Evolutionary conservation across 2,329 filamentous ascomycete genomes (phyloP).

Genomic region (Ophiostoma ips): DNA sequence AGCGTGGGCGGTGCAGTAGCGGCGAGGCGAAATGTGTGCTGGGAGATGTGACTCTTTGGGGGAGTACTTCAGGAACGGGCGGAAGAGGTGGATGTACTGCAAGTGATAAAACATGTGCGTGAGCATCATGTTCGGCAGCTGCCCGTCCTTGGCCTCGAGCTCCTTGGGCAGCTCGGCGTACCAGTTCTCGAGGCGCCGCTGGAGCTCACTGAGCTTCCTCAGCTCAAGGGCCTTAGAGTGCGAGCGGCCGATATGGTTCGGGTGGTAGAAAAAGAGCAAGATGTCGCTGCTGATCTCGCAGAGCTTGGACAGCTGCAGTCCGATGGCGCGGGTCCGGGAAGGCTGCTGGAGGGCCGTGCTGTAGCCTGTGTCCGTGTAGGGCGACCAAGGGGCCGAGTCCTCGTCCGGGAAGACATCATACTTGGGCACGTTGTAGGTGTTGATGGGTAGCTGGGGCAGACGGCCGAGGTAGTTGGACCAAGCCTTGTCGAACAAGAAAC

Average conservation of each 20-base stretch:
- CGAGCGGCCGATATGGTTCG: constrained; percentile 46
- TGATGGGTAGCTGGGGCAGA: constrained; percentile 69
- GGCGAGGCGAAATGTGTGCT: constrained; percentile 74
- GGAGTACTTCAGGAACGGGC: constrained; percentile 49
- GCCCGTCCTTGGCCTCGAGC: constrained; percentile 78
- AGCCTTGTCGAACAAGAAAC: constrained; percentile 96
- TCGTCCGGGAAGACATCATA: constrained; percentile 84
- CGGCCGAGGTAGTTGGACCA: constrained; percentile 96
- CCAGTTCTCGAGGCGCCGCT: constrained; percentile 83
- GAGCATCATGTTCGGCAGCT: constrained; percentile 65
- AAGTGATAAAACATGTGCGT: constrained; percentile 96
- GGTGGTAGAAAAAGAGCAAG: constrained; percentile 82
- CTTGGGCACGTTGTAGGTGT: constrained; percentile 71
- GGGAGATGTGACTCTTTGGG: constrained; percentile 71
- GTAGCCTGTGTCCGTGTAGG: constrained; percentile 63
- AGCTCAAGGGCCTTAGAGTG: constrained; percentile 70
- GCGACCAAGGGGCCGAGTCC: constrained; percentile 73
- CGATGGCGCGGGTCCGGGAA: constrained; percentile 67
- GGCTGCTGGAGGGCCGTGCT: constrained; percentile 62
- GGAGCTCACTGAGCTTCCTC: constrained; percentile 84
- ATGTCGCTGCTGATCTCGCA: constrained; percentile 92
- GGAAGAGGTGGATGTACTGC: constrained; percentile 10
- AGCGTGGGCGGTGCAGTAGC: constrained; percentile 82
- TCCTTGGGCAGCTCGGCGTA: constrained; percentile 70
- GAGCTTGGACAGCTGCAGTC: constrained; percentile 66